Evolutionary conservation across 1,139 yeast genomes (phyloP).

Genomic region (Scheffersomyces lignicola): DNA sequence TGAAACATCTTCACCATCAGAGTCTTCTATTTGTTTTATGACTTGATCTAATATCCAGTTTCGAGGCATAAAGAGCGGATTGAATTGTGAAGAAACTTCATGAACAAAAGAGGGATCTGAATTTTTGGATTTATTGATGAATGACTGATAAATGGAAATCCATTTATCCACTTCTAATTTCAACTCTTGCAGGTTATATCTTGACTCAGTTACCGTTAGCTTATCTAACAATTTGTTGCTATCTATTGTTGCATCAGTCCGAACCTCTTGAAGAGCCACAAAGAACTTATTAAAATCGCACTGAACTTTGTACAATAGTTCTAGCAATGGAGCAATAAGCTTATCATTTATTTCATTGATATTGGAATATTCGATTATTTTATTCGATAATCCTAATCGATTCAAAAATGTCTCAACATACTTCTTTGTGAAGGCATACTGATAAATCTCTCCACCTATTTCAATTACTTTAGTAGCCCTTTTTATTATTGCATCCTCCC

Average conservation of each 20-base stretch:
- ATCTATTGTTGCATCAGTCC: slow-evolving; percentile 23
- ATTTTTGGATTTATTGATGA: slow-evolving; percentile 28
- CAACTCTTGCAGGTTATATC: slow-evolving; percentile 34
- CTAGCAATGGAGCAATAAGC: slow-evolving; percentile 61
- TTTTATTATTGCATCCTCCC: slow-evolving; percentile 51
- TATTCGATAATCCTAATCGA: slow-evolving; percentile 63
- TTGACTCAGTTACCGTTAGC: slow-evolving; percentile 18
- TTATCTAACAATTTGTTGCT: slow-evolving; percentile 21
- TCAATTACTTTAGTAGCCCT: slow-evolving; percentile 70
- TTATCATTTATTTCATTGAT: slow-evolving; percentile 42
- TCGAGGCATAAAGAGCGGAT: slow-evolving; percentile 82
- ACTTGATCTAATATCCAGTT: slow-evolving; percentile 90
- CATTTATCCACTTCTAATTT: slow-evolving; percentile 33
- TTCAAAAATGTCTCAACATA: slow-evolving; percentile 62
- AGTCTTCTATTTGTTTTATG: slow-evolving; percentile 48
- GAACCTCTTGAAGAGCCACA: slow-evolving; percentile 52
- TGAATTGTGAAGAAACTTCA: slow-evolving; percentile 44
- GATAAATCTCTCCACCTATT: slow-evolving; percentile 64
- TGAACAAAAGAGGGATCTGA: slow-evolving; percentile 34
- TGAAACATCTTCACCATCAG: slow-evolving; percentile 34
- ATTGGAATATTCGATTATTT: slow-evolving; percentile 34
- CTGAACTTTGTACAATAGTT: slow-evolving; percentile 58
- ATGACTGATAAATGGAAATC: slow-evolving; percentile 40
- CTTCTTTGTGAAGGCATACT: slow-evolving; percentile 56
- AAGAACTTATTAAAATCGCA: slow-evolving; percentile 84